These are phyloP conservation scores for Canavalia ensiformis DNA, from an alignment of 306 rosid genomes.

Conservation along the genomic window DNA sequence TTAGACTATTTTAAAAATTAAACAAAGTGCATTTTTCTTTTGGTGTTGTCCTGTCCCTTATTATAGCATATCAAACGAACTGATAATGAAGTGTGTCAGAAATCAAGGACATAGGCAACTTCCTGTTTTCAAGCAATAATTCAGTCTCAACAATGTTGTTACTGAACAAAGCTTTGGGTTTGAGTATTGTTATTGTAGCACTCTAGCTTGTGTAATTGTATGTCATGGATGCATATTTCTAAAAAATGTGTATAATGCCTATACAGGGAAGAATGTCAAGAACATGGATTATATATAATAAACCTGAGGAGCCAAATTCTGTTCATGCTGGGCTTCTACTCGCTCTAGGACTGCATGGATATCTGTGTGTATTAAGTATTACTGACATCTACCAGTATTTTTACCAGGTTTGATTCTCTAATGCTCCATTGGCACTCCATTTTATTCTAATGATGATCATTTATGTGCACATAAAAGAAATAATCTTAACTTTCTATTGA, in stretches of 20 bases:
- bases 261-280: constrained; percentile 97
- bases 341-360: constrained; percentile 93
- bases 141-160: constrained; percentile 5
- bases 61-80: background rate
- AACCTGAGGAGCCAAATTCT: constrained; percentile 87
- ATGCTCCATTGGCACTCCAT: constrained; percentile 31
- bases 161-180: constrained; percentile 19
- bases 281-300: constrained; percentile 91
- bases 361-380: constrained; percentile 73
- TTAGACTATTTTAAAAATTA: background rate
- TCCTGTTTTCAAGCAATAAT: background rate
- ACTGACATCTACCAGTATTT: constrained; percentile 92
- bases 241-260: constrained; percentile 43
- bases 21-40: background rate
- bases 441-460: constrained; percentile 32
- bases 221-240: constrained; percentile 36
- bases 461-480: background rate
- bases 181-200: constrained; percentile 2
- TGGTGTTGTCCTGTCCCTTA: background rate
- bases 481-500: constrained; percentile 24
- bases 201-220: constrained; percentile 13
- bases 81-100: background rate
- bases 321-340: constrained; percentile 97
- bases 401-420: constrained; percentile 64
- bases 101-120: background rate